Conservation (phyloP, 495 filamentous ascomycete genomes). For the Amorphotheca resinae region DNA sequence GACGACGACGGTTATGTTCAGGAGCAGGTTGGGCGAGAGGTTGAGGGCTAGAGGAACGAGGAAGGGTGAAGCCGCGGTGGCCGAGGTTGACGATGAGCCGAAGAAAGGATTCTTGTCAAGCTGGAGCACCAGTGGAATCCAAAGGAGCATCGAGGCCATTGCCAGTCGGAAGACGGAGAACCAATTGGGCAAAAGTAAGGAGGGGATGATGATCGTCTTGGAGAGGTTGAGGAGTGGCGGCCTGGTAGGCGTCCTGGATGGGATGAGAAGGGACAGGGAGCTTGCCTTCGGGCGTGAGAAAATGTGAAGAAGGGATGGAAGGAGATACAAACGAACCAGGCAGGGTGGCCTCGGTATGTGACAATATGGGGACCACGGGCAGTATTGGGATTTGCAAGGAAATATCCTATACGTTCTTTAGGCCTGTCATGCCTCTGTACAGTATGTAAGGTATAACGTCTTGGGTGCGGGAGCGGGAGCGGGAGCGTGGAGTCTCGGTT, state of each 20-base stretch:
- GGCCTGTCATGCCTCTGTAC: conserved; percentile 7
- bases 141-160: conserved; percentile 81
- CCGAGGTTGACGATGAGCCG: conserved; percentile 39
- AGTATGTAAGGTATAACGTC: conserved; percentile 6
- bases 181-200: conserved; percentile 73
- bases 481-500: conserved; percentile 20
- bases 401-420: not conserved
- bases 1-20: conserved; percentile 71
- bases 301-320: conserved; percentile 1
- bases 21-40: conserved; percentile 66
- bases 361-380: not conserved
- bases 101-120: conserved; percentile 53
- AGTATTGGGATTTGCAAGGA: not conserved
- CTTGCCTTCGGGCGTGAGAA: no score
- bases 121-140: conserved; percentile 70
- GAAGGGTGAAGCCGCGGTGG: conserved; percentile 11
- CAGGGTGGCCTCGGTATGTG: not conserved
- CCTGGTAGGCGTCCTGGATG: conserved; percentile 74
- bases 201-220: conserved; percentile 92
- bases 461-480: no score
- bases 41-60: conserved; percentile 34
- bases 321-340: not conserved
- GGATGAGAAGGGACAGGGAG: conserved; percentile 63
- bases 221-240: conserved; percentile 73
- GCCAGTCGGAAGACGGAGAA: conserved; percentile 73